A percentile compares a stretch with the other conserved stretches of the same genome.
phyloP scores from a whole-genome alignment of 192 early-diverging fungal species.

The Dispira simplex region DNA sequence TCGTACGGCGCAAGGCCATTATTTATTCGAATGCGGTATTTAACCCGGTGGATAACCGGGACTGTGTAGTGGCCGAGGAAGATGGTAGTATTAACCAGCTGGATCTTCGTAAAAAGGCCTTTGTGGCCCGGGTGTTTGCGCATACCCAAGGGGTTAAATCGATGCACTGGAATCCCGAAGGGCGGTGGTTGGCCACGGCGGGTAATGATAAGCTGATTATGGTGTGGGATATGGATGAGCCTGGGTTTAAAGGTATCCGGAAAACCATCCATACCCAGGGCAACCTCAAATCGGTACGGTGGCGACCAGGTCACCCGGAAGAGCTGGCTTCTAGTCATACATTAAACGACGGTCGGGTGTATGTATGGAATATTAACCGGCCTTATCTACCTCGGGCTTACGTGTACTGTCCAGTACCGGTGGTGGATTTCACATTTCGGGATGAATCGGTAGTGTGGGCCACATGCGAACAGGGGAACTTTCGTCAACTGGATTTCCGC shows the following conservation, averaged over 20 bases:
- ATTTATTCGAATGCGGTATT: neutral
- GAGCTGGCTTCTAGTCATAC: conserved; percentile 25
- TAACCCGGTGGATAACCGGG: conserved; percentile 1
- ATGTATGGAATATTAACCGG: conserved; percentile 30
- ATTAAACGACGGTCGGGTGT: conserved; percentile 16
- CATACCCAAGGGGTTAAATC: conserved; percentile 15
- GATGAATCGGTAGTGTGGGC: conserved; percentile 1
- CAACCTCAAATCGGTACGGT: conserved; percentile 18
- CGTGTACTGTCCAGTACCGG: neutral
- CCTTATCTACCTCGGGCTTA: conserved; percentile 18
- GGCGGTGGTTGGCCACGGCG: conserved; percentile 26
- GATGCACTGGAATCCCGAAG: conserved; percentile 27
- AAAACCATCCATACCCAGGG: conserved; percentile 22
- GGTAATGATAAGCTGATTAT: conserved; percentile 24
- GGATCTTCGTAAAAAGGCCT: conserved; percentile 2
- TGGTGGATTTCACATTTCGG: conserved; percentile 10
- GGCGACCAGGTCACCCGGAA: conserved; percentile 30
- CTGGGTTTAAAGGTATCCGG: neutral
- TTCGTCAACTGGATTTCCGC: conserved; percentile 8
- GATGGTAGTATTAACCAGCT: neutral
- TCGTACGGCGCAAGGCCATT: neutral
- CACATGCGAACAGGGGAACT: neutral
- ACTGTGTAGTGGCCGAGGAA: conserved; percentile 8
- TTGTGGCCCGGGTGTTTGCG: conserved; percentile 4
- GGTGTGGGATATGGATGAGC: conserved; percentile 26